These are phyloP conservation scores for Orychophragmus violaceus DNA, from an alignment of 345 rosid genomes.

Conservation along the genomic window DNA sequence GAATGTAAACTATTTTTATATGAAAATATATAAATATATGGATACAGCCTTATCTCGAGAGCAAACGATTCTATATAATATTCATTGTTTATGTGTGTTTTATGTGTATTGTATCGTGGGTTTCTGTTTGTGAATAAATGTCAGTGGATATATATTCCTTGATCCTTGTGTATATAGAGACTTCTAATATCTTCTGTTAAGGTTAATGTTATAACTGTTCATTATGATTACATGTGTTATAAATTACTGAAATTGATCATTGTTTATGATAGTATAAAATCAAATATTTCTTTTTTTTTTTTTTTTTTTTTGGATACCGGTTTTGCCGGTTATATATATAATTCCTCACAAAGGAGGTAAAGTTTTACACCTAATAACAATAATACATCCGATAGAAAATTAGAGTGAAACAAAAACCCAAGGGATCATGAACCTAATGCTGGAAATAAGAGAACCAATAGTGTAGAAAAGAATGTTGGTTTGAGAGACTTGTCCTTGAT, in stretches of 20 bases:
- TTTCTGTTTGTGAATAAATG: conserved; percentile 10
- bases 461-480: too few relatives aligned
- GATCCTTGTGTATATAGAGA: background rate
- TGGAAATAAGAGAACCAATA: too few relatives aligned
- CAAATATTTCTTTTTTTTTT: background rate
- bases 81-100: background rate
- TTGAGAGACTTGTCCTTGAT: too few relatives aligned
- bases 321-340: too few relatives aligned
- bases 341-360: background rate
- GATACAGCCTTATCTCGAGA: too few relatives aligned
- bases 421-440: too few relatives aligned
- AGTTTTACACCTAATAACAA: too few relatives aligned
- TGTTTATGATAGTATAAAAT: background rate
- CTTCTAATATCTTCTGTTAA: background rate
- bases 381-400: too few relatives aligned
- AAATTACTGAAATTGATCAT: background rate
- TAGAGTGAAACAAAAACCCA: too few relatives aligned
- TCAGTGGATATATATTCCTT: background rate
- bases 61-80: background rate
- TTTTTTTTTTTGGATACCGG: too few relatives aligned
- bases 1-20: conserved; percentile 9
- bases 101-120: conserved; percentile 2
- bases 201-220: background rate
- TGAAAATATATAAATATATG: background rate
- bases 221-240: background rate